phyloP scores from a whole-genome alignment of 768 basidiomycete genomes.

The Amyloporia xantha region DNA sequence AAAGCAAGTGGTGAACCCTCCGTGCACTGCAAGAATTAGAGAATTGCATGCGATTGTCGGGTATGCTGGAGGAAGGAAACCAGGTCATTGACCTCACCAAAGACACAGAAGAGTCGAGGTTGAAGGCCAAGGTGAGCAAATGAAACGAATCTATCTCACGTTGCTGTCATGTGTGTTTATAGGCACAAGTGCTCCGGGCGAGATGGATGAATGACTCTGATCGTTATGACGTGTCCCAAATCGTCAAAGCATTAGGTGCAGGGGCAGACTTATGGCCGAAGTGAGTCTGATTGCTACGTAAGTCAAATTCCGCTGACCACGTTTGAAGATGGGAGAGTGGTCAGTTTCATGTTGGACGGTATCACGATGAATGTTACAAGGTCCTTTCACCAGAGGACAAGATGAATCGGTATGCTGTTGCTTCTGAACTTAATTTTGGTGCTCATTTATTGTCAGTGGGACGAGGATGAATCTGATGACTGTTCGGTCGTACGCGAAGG shows the following conservation, averaged over 20 bases:
- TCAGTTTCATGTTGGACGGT: constrained; percentile 81
- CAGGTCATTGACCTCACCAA: constrained; percentile 9
- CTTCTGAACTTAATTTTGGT: background rate
- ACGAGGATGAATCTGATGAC: constrained; percentile 61
- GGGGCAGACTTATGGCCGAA: constrained; percentile 43
- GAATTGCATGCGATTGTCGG: constrained; percentile 49
- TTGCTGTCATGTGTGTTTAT: background rate
- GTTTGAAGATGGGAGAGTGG: constrained; percentile 89
- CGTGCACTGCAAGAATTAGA: constrained; percentile 86
- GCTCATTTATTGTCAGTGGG: constrained; percentile 33
- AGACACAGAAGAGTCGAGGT: too few species aligned
- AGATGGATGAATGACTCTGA: constrained; percentile 93
- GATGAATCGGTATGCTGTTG: constrained; percentile 27
- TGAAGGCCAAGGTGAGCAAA: constrained; percentile 15
- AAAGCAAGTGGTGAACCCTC: constrained; percentile 73
- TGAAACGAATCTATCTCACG: background rate
- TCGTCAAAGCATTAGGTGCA: constrained; percentile 52
- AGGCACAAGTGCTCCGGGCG: constrained; percentile 78
- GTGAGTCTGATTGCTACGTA: too few species aligned
- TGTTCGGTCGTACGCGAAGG: constrained; percentile 58
- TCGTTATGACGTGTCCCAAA: constrained; percentile 59
- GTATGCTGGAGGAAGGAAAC: constrained; percentile 1
- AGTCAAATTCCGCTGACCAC: too few species aligned
- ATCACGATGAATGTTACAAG: constrained; percentile 75
- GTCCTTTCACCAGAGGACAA: constrained; percentile 40